These are phyloP conservation scores for Orbilia oligospora DNA, from an alignment of 2,329 filamentous ascomycete genomes.

Conservation along the genomic window DNA sequence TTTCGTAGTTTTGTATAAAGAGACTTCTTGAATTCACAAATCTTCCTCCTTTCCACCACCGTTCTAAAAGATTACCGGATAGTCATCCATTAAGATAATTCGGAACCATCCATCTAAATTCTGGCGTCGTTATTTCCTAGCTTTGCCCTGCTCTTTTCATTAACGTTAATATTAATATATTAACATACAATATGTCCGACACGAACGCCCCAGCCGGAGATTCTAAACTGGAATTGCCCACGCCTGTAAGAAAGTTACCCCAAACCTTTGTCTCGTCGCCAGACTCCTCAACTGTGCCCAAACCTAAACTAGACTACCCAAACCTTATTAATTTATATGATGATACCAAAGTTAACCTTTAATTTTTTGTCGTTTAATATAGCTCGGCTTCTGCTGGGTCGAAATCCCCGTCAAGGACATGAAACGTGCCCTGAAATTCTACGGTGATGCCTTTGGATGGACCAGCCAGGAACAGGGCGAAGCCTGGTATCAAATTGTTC, in stretches of 20 bases:
- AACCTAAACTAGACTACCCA: too few species aligned
- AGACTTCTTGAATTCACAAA: background rate
- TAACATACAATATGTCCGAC: constrained; percentile 10
- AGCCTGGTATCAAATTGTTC: constrained; percentile 24
- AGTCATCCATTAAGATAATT: too few species aligned
- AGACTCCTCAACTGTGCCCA: too few species aligned
- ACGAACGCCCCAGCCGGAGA: background rate
- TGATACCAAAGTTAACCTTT: background rate
- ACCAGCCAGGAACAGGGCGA: background rate
- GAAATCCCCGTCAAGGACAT: constrained; percentile 58
- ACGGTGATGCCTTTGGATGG: constrained; percentile 50
- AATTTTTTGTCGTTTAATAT: background rate
- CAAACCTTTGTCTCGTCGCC: constrained; percentile 2
- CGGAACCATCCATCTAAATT: too few species aligned
- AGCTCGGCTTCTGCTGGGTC: constrained; percentile 55
- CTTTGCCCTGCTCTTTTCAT: too few species aligned
- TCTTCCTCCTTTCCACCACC: background rate
- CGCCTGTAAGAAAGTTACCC: constrained; percentile 31
- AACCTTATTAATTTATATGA: too few species aligned
- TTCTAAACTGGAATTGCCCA: constrained; percentile 22
- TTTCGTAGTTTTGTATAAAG: background rate
- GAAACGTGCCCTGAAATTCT: constrained; percentile 52
- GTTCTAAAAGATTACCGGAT: too few species aligned
- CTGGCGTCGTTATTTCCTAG: too few species aligned
- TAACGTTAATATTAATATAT: too few species aligned